Percentiles rank a stretch among this genome's conserved stretches.
phyloP scores from a whole-genome alignment of 768 basidiomycete genomes.

The Lentinula aciculospora region DNA sequence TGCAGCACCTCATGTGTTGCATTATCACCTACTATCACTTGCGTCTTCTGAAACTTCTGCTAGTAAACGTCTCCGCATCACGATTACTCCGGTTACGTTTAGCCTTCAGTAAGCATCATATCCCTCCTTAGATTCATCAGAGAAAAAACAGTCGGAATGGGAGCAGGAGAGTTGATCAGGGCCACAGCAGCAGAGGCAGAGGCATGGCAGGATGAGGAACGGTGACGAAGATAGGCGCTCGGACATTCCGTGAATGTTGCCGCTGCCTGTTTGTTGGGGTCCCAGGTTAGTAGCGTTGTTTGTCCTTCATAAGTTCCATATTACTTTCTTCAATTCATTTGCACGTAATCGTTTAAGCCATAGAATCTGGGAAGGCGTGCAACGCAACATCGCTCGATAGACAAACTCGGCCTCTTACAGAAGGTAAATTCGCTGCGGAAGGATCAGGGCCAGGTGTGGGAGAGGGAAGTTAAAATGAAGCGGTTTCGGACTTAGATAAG shows the following conservation, averaged over 20 bases:
- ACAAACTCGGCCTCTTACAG: background rate
- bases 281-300: background rate
- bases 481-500: background rate
- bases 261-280: background rate
- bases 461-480: background rate
- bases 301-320: background rate
- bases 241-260: background rate
- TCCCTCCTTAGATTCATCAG: too few species aligned
- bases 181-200: background rate
- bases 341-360: background rate
- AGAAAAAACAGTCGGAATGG: too few species aligned
- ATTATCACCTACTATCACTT: too few species aligned
- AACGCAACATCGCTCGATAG: background rate
- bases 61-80: background rate
- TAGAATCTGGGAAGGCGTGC: background rate
- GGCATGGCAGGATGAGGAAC: background rate
- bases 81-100: background rate
- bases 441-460: background rate
- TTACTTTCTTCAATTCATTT: background rate
- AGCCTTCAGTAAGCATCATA: background rate
- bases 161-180: too few species aligned
- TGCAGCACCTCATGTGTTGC: too few species aligned
- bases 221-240: too few species aligned
- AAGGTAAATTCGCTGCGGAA: background rate
- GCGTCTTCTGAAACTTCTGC: background rate